phyloP scores from a whole-genome alignment of 176 grass and related monocot genomes.

The Poa annua region DNA sequence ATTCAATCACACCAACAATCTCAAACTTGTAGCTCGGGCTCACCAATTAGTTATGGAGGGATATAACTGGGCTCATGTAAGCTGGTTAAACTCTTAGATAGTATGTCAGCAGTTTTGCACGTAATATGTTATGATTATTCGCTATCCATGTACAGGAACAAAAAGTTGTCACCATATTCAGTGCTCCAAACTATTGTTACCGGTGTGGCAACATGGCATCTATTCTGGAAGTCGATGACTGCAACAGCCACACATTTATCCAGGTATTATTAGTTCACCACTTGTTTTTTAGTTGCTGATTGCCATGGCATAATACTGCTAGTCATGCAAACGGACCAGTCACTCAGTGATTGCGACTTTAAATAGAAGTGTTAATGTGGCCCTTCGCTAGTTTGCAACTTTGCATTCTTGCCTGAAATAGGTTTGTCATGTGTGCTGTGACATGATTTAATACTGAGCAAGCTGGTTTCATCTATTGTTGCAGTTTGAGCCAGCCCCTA shows the following conservation, averaged over 20 bases:
- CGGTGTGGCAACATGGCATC: slow-evolving; percentile 97
- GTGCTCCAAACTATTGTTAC: slow-evolving; percentile 98
- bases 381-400: not conserved
- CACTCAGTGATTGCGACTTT: not conserved
- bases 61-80: slow-evolving; percentile 99
- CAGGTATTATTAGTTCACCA: slow-evolving; percentile 57
- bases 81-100: slow-evolving; percentile 31
- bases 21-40: slow-evolving; percentile 94
- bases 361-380: not conserved
- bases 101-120: slow-evolving; percentile 30
- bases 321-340: not conserved
- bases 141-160: slow-evolving; percentile 65
- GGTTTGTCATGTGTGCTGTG: not conserved
- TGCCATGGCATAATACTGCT: slow-evolving; percentile 2
- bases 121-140: slow-evolving; percentile 22
- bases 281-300: slow-evolving; percentile 2
- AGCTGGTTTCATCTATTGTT: not conserved
- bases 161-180: slow-evolving; percentile 99
- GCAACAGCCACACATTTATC: slow-evolving; percentile 88
- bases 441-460: not conserved
- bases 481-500: slow-evolving; percentile 78
- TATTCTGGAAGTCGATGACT: slow-evolving; percentile 97
- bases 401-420: not conserved
- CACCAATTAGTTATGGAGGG: slow-evolving; percentile 98
- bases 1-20: slow-evolving; percentile 96